Evolutionary conservation across 306 rosid species (phyloP).

Genomic region (Arachis stenosperma): DNA sequence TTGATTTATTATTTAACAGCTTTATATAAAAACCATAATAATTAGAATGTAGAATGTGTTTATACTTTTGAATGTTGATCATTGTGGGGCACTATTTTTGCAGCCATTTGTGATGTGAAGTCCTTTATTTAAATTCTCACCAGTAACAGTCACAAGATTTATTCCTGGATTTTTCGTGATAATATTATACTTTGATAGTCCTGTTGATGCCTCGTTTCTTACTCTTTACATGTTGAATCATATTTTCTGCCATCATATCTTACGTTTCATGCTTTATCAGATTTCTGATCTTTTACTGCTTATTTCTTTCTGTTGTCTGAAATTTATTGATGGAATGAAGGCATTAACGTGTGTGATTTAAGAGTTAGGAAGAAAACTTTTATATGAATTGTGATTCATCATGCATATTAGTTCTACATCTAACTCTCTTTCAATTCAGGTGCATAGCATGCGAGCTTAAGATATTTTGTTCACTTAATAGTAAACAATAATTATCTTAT

Average conservation of each 20-base stretch:
- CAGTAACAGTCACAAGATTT: background rate
- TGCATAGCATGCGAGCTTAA: constrained; percentile 17
- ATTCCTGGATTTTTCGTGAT: constrained; percentile 5
- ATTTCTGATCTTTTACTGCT: constrained; percentile 1
- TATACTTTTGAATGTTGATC: constrained; percentile 19
- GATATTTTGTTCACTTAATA: constrained; percentile 18
- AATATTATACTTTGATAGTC: background rate
- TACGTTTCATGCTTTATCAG: constrained; percentile 1
- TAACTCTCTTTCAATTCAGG: background rate
- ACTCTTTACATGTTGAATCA: constrained; percentile 16
- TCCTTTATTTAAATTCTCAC: constrained; percentile 20
- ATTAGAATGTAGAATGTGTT: constrained; percentile 10
- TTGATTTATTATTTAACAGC: constrained; percentile 23
- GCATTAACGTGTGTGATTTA: constrained; percentile 20
- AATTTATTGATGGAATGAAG: constrained; percentile 20
- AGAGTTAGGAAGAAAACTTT: constrained; percentile 19
- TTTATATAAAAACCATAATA: background rate
- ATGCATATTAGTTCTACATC: constrained; percentile 26
- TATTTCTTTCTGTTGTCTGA: constrained; percentile 16
- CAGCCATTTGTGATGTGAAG: constrained; percentile 8
- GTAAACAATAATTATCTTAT: constrained; percentile 6
- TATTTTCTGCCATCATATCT: constrained; percentile 32
- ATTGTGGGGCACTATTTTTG: background rate
- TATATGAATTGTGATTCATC: constrained; percentile 4
- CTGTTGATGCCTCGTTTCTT: constrained; percentile 15